Base-by-base conservation (phyloP, 2,329 filamentous ascomycete genomes). In the Leptographium wingfieldii region DNA sequence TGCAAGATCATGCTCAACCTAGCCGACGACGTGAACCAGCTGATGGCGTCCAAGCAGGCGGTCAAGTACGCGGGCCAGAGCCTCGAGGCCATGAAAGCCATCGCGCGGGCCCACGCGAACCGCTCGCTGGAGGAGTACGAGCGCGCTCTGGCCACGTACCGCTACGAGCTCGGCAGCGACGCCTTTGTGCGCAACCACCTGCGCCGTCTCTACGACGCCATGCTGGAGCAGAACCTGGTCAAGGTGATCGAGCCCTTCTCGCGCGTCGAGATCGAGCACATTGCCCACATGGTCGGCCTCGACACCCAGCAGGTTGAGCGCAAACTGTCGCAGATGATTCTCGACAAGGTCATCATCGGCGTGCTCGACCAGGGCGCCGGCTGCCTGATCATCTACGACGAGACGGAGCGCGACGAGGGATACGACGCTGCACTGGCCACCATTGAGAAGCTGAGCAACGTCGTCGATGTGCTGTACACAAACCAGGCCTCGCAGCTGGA, bases 1-100 rank as follows among this genome's bases (percentile, higher is more conserved):
- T 97, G 94, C 85, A 99, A 99, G 80, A 94, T 99, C 73, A 99
- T 99, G 95, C 82, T 99, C 67, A 99, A 99, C 76, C 81, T 95
- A 49, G 90, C 85, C 66, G 92, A 97, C 77, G 95, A 99, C 73
- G 92, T 99, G 72, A 95, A 92, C 76, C 85, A 88, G 70, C 83
- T 99, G 66, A 90, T 99, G 84, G 84, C 88, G 35, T 95, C 90
- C 59, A 99, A 99, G 81, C 92, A 96, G 73, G 94, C 95, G 48
- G 84, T 95, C 70, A 94, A 95, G 75, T 97, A 99, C 71, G 92
- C 92, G 38, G 91, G 92, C 68, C 90, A 92, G 76, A 94, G 90
- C 71, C 84, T 99, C 64, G 94, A 99, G 74, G 94, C 94, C 61
- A 99, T 99, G 94, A 99, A 99, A 79, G 92, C 95, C 35, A 92